phyloP scores from a whole-genome alignment of 805 yeast species.

The Starmera pachycereana region DNA sequence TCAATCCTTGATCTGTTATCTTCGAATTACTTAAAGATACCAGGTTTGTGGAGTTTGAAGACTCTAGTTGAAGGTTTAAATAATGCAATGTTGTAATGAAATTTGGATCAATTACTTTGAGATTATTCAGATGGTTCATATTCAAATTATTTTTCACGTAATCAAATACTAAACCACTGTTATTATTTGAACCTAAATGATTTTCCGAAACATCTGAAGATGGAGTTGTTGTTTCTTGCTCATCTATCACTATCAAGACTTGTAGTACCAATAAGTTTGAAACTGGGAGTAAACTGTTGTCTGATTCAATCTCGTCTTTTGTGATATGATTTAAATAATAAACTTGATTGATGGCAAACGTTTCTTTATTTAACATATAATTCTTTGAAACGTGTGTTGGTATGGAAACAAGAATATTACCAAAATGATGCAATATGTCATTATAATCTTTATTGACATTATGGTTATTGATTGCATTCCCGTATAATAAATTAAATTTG shows the following conservation, averaged over 20 bases:
- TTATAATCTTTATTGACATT: slow-evolving; percentile 11
- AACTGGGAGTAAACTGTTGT: slow-evolving; percentile 3
- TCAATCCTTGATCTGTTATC: no score
- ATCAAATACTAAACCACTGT: slow-evolving; percentile 6
- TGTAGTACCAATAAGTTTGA: slow-evolving; percentile 10
- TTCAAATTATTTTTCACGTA: slow-evolving; percentile 9
- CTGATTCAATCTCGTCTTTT: neutral
- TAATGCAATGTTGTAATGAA: slow-evolving; percentile 3
- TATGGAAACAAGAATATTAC: slow-evolving; percentile 17
- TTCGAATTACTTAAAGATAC: no score
- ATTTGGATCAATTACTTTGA: slow-evolving; percentile 10
- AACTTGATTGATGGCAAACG: slow-evolving; percentile 14
- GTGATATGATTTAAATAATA: slow-evolving; percentile 8
- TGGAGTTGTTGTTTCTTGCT: slow-evolving; percentile 17
- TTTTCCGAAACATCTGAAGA: neutral
- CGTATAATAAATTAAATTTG: slow-evolving; percentile 15
- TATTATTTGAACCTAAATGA: neutral
- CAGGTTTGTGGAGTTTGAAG: no score
- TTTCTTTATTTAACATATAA: slow-evolving; percentile 17
- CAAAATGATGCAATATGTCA: slow-evolving; percentile 17
- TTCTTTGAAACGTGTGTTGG: slow-evolving; percentile 12
- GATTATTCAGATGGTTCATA: slow-evolving; percentile 2
- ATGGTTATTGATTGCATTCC: slow-evolving; percentile 1
- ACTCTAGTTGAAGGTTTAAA: neutral
- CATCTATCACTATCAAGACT: slow-evolving; percentile 17